Evolutionary conservation across 1,284 basidiomycete species (phyloP).

Genomic region (Phylloporus sp.): DNA sequence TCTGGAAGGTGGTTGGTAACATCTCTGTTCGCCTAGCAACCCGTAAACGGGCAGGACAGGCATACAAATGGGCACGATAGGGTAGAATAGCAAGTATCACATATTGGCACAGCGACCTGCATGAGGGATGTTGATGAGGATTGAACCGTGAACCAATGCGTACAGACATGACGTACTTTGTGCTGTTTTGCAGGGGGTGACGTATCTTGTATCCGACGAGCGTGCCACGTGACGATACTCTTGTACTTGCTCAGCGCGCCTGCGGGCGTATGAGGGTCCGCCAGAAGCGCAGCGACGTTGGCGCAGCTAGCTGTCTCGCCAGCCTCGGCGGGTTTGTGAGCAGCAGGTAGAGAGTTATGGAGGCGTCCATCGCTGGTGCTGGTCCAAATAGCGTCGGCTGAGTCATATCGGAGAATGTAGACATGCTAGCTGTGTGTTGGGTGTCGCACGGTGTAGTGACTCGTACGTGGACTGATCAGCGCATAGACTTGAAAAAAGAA

Average conservation of each 20-base stretch:
- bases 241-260: slow-evolving; percentile 47
- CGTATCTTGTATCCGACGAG: slow-evolving; percentile 41
- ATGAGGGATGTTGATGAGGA: too few species aligned
- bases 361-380: slow-evolving; percentile 17
- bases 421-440: slow-evolving; percentile 29
- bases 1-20: slow-evolving; percentile 64
- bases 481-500: neutral
- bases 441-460: neutral
- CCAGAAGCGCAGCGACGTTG: slow-evolving; percentile 35
- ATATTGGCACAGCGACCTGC: slow-evolving; percentile 61
- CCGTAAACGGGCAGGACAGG: slow-evolving; percentile 76
- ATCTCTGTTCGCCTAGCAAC: slow-evolving; percentile 74
- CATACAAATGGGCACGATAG: slow-evolving; percentile 79
- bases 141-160: neutral
- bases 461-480: neutral
- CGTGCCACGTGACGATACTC: slow-evolving; percentile 49
- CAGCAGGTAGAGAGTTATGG: slow-evolving; percentile 13
- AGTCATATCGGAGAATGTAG: slow-evolving; percentile 39
- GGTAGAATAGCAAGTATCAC: slow-evolving; percentile 66
- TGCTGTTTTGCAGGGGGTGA: slow-evolving; percentile 51
- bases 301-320: slow-evolving; percentile 23
- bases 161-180: slow-evolving; percentile 43
- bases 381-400: slow-evolving; percentile 40
- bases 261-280: slow-evolving; percentile 35
- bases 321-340: slow-evolving; percentile 21